These are phyloP conservation scores for Fusarium robinianum DNA, from an alignment of 2,329 filamentous ascomycete genomes.

Conservation along the genomic window DNA sequence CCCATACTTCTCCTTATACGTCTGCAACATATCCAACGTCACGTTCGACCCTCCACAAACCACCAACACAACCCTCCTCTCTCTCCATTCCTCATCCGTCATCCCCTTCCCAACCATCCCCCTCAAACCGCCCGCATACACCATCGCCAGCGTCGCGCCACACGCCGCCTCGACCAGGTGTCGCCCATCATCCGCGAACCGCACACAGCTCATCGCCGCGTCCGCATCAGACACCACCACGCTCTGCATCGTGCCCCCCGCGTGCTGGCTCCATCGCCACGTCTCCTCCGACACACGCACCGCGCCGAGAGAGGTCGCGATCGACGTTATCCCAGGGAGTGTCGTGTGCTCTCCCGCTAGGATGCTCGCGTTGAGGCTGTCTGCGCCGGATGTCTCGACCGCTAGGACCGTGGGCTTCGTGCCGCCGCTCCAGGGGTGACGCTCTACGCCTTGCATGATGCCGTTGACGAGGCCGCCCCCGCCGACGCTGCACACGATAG, in stretches of 20 bases:
- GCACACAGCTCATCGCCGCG: constrained; percentile 75
- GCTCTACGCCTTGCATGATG: constrained; percentile 69
- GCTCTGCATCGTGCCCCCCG: constrained; percentile 41
- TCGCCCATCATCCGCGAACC: constrained; percentile 80
- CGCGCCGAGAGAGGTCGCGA: constrained; percentile 77
- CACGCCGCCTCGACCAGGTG: constrained; percentile 84
- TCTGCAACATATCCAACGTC: constrained; percentile 62
- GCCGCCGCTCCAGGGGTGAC: constrained; percentile 41
- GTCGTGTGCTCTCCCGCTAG: constrained; percentile 61
- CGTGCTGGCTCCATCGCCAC: constrained; percentile 64
- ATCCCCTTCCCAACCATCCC: constrained; percentile 59
- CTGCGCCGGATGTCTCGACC: constrained; percentile 75
- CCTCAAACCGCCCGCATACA: constrained; percentile 67
- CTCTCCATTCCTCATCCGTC: constrained; percentile 60
- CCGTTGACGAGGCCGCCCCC: constrained; percentile 82
- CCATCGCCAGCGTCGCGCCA: constrained; percentile 75
- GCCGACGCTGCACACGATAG: constrained; percentile 76
- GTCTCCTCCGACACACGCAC: constrained; percentile 69
- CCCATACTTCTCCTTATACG: constrained; percentile 57
- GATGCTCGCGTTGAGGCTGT: constrained; percentile 69
- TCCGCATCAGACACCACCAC: constrained; percentile 58
- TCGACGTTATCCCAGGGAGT: constrained; percentile 72
- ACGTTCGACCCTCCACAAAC: constrained; percentile 81
- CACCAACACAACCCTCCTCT: constrained; percentile 78
- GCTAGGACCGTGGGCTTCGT: constrained; percentile 63